Conservation (phyloP, 2,329 filamentous ascomycete genomes). For the Hypoxylon sp. region DNA sequence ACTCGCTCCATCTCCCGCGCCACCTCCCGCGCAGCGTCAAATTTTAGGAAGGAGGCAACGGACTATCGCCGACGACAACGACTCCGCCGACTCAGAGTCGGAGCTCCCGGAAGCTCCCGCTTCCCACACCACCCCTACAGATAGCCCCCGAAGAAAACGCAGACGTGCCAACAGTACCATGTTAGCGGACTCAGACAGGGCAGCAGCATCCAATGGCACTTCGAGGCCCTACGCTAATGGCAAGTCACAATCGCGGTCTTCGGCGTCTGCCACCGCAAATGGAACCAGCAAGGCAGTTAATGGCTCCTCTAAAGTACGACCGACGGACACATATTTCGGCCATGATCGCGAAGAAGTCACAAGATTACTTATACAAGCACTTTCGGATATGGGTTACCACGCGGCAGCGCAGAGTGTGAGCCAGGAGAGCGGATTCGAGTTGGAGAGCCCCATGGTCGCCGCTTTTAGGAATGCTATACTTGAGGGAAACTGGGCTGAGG, state of each 20-base stretch:
- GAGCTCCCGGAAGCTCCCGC: conserved; percentile 44
- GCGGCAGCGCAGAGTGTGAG: conserved; percentile 80
- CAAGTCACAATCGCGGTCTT: conserved; percentile 60
- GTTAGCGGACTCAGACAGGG: conserved; percentile 69
- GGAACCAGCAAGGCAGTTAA: conserved; percentile 66
- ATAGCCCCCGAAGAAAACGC: conserved; percentile 66
- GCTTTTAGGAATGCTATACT: conserved; percentile 85
- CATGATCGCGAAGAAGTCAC: conserved; percentile 95
- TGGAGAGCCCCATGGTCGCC: conserved; percentile 89
- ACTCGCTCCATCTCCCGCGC: conserved; percentile 25
- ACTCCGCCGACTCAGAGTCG: conserved; percentile 34
- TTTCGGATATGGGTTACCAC: conserved; percentile 89
- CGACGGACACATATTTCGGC: conserved; percentile 72
- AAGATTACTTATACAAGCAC: conserved; percentile 88
- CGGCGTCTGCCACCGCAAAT: conserved; percentile 57
- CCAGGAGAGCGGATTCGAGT: conserved; percentile 84
- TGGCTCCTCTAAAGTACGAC: conserved; percentile 60
- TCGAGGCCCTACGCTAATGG: conserved; percentile 69
- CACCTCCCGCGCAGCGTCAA: conserved; percentile 48
- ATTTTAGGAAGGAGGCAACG: conserved; percentile 70
- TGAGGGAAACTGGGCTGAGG: conserved; percentile 82
- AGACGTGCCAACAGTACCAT: conserved; percentile 69
- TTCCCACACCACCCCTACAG: conserved; percentile 38
- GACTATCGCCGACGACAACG: conserved; percentile 57
- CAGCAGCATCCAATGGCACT: conserved; percentile 65